Percentiles rank a stretch among this genome's conserved stretches.
phyloP scores from a whole-genome alignment of 306 rosid species.

The Pachyrhizus erosus region DNA sequence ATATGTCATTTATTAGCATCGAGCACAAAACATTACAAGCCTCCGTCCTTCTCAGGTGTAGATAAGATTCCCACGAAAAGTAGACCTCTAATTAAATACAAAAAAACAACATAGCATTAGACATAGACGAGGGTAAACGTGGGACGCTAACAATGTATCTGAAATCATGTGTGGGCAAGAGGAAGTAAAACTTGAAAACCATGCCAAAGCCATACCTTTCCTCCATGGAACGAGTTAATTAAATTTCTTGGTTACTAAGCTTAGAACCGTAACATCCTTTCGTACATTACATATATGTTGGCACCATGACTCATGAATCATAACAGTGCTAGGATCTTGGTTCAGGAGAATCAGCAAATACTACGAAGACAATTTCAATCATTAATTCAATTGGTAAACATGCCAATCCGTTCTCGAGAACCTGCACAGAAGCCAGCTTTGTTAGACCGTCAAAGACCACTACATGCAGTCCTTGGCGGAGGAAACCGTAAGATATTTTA shows the following conservation, averaged over 20 bases:
- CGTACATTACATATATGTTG: constrained; percentile 3
- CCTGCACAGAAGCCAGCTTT: constrained; percentile 10
- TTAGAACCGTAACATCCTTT: constrained; percentile 43
- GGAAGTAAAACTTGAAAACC: constrained; percentile 53
- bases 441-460: constrained; percentile 46
- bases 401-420: constrained; percentile 41
- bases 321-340: constrained; percentile 31
- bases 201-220: constrained; percentile 70
- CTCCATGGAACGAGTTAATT: constrained; percentile 31
- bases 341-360: background rate
- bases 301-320: background rate
- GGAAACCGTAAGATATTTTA: constrained; percentile 53
- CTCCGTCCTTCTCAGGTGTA: background rate
- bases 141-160: constrained; percentile 4
- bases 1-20: background rate
- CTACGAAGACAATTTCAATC: constrained; percentile 21
- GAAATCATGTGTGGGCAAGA: constrained; percentile 39
- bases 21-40: background rate
- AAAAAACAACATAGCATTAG: background rate
- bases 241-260: constrained; percentile 56
- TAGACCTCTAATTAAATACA: background rate
- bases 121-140: background rate
- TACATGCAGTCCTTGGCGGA: constrained; percentile 55
- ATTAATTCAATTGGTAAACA: constrained; percentile 26
- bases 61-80: constrained; percentile 1